Percentiles rank a stretch among this genome's conserved stretches.
Conservation (phyloP, 345 rosid genomes). For the Eucalyptus guilfoylei region DNA sequence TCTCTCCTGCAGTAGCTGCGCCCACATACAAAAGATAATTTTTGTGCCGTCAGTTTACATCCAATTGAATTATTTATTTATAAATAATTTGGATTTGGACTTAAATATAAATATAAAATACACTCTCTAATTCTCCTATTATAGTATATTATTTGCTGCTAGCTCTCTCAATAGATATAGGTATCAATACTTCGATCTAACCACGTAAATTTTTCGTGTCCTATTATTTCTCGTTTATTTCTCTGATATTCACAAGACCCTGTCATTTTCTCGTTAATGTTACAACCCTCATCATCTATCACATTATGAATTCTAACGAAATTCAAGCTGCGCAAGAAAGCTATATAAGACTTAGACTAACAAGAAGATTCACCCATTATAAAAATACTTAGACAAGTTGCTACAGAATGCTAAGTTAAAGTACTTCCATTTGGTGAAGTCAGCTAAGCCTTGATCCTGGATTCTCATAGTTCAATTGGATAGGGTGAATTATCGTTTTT, state of each 20-base stretch:
- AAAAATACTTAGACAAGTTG: neutral
- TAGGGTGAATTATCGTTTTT: neutral
- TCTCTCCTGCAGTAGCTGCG: too few relatives aligned
- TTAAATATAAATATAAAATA: rapidly evolving
- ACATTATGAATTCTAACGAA: neutral
- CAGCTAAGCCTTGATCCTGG: neutral
- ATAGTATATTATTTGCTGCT: rapidly evolving
- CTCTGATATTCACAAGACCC: too few relatives aligned
- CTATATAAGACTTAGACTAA: neutral
- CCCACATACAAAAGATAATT: too few relatives aligned
- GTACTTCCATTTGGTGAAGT: neutral
- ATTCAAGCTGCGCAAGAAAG: neutral
- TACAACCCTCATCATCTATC: neutral
- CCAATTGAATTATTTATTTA: too few relatives aligned
- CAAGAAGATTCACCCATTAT: neutral
- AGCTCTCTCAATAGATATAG: rapidly evolving
- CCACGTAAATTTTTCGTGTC: rapidly evolving
- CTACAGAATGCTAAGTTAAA: neutral
- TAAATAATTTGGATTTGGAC: rapidly evolving
- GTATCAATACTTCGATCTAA: too few relatives aligned
- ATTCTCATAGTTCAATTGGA: neutral
- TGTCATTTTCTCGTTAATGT: rapidly evolving
- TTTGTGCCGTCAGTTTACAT: rapidly evolving
- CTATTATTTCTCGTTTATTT: too few relatives aligned
- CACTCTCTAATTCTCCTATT: rapidly evolving